Conservation (phyloP, 768 basidiomycete genomes). For the Lepiota brunneoincarnata region DNA sequence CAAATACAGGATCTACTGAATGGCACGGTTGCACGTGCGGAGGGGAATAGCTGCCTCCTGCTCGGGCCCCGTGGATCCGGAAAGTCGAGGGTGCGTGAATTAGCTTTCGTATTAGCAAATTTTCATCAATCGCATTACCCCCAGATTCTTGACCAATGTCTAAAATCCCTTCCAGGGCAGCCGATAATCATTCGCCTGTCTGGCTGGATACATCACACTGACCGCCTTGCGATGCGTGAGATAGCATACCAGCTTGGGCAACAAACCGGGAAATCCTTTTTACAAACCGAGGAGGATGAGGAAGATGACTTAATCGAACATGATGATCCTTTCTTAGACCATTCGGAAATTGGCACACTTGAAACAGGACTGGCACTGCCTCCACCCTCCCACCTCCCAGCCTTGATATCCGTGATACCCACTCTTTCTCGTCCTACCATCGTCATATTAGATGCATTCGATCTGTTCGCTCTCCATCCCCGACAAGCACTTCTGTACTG, state of each 20-base stretch:
- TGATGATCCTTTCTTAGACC: constrained; percentile 48
- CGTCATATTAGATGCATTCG: constrained; percentile 88
- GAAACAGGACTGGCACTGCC: constrained; percentile 40
- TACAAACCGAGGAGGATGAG: constrained; percentile 25
- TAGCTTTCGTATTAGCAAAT: neutral
- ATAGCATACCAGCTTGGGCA: constrained; percentile 81
- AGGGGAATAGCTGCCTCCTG: constrained; percentile 92
- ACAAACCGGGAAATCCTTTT: constrained; percentile 66
- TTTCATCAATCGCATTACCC: constrained; percentile 7
- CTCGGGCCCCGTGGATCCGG: constrained; percentile 85
- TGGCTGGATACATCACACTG: constrained; percentile 82
- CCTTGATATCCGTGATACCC: constrained; percentile 72
- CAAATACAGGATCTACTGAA: constrained; percentile 63
- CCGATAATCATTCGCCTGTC: constrained; percentile 81
- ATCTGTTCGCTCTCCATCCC: constrained; percentile 88
- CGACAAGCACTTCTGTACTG: constrained; percentile 94
- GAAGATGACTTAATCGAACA: constrained; percentile 32
- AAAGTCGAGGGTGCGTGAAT: constrained; percentile 65
- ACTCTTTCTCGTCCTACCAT: constrained; percentile 79
- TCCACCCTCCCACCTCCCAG: constrained; percentile 68
- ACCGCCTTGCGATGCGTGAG: constrained; percentile 88
- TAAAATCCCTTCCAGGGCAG: constrained; percentile 40
- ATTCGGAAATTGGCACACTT: constrained; percentile 12
- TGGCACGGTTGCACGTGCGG: constrained; percentile 76
- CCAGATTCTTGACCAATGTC: constrained; percentile 61